phyloP scores from a whole-genome alignment of 768 basidiomycete genomes.

The Phanerochaete sordida region DNA sequence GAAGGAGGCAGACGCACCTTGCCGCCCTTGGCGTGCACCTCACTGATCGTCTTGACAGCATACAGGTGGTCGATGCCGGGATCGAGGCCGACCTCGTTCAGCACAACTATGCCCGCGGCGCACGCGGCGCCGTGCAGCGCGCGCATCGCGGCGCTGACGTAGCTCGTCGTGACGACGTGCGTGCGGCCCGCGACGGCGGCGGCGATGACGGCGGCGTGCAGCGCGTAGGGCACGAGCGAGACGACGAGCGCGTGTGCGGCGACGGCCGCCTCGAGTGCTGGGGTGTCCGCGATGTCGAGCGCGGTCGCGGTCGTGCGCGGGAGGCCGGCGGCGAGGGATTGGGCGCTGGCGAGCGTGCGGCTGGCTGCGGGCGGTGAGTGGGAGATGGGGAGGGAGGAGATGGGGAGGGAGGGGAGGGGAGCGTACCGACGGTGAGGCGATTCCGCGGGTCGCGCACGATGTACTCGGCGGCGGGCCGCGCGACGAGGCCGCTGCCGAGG shows the following conservation, averaged over 20 bases:
- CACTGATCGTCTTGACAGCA: slow-evolving; percentile 89
- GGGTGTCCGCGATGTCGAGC: slow-evolving; percentile 72
- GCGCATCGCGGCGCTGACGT: slow-evolving; percentile 88
- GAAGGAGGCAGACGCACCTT: slow-evolving; percentile 58
- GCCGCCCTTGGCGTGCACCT: slow-evolving; percentile 92
- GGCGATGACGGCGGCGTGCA: slow-evolving; percentile 87
- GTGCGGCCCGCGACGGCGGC: slow-evolving; percentile 86
- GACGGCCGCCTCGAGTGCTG: slow-evolving; percentile 42
- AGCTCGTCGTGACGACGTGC: slow-evolving; percentile 94
- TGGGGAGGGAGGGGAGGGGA: background rate
- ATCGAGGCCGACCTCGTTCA: slow-evolving; percentile 98
- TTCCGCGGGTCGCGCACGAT: slow-evolving; percentile 79
- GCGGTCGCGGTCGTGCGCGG: slow-evolving; percentile 69
- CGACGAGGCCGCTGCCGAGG: slow-evolving; percentile 93
- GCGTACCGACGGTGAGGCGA: slow-evolving; percentile 77
- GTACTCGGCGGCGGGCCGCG: slow-evolving; percentile 93
- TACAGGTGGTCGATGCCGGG: slow-evolving; percentile 94
- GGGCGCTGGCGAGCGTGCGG: slow-evolving; percentile 76
- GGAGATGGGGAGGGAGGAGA: background rate
- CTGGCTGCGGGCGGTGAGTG: slow-evolving; percentile 70
- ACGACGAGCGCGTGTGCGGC: slow-evolving; percentile 48
- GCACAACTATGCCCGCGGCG: slow-evolving; percentile 86
- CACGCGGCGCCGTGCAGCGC: slow-evolving; percentile 78
- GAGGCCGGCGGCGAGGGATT: slow-evolving; percentile 65
- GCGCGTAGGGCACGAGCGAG: slow-evolving; percentile 93